These are phyloP conservation scores for Candida stauntonica DNA, from an alignment of 805 yeast genomes.

Conservation along the genomic window DNA sequence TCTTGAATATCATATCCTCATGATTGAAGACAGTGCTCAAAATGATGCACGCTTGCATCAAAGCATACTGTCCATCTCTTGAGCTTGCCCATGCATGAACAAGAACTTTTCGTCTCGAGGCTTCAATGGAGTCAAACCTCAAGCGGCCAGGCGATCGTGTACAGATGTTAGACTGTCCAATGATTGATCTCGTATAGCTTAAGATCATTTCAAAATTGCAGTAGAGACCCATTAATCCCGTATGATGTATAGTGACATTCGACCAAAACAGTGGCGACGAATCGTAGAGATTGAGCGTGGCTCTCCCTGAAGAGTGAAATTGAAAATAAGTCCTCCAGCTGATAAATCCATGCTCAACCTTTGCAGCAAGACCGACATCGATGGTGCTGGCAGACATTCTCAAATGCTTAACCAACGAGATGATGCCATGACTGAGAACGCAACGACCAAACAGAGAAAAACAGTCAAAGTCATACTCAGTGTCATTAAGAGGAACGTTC, in stretches of 20 bases:
- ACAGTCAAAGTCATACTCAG: constrained; percentile 32
- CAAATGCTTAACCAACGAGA: constrained; percentile 27
- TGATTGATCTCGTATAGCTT: constrained; percentile 13
- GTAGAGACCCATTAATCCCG: constrained; percentile 28
- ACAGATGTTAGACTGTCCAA: background rate
- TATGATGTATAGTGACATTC: constrained; percentile 26
- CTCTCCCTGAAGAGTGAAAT: constrained; percentile 2
- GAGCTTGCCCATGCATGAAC: constrained; percentile 27
- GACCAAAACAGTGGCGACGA: constrained; percentile 33
- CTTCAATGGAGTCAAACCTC: constrained; percentile 13
- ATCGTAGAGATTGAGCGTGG: constrained; percentile 29
- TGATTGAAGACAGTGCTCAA: constrained; percentile 25
- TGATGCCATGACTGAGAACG: constrained; percentile 32
- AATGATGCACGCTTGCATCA: constrained; percentile 29
- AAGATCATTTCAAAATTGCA: constrained; percentile 24
- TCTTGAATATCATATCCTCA: constrained; percentile 19
- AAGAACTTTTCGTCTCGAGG: constrained; percentile 11
- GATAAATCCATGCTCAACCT: constrained; percentile 29
- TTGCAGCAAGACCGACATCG: constrained; percentile 21
- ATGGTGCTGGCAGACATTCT: constrained; percentile 11
- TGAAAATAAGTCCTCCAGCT: constrained; percentile 35
- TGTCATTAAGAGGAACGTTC: constrained; percentile 7
- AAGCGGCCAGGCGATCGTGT: constrained; percentile 8
- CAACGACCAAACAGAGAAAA: constrained; percentile 33
- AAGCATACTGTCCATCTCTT: constrained; percentile 25